These are phyloP conservation scores for Colletotrichum sidae DNA, from an alignment of 2,329 filamentous ascomycete species.

Conservation along the genomic window DNA sequence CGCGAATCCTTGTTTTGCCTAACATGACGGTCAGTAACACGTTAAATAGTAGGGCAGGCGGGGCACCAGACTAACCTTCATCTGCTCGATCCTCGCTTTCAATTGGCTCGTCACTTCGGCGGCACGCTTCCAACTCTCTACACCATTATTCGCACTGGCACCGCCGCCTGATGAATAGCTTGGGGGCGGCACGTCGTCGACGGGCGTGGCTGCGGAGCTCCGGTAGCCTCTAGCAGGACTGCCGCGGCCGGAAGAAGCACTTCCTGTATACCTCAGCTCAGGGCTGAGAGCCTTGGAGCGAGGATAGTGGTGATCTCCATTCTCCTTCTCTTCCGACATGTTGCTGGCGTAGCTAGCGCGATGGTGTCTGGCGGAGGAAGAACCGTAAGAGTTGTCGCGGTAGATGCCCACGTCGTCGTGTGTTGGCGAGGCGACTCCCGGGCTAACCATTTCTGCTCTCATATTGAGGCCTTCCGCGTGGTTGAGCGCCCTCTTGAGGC, in stretches of 20 bases:
- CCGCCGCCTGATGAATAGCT: slow-evolving; percentile 35
- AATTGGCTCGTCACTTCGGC: slow-evolving; percentile 98
- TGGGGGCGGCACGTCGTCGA: slow-evolving; percentile 31
- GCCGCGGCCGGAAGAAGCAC: slow-evolving; percentile 66
- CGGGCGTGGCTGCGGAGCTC: slow-evolving; percentile 43
- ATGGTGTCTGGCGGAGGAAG: slow-evolving; percentile 53
- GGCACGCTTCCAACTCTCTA: slow-evolving; percentile 96
- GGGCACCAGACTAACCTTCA: slow-evolving; percentile 75
- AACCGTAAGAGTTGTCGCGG: slow-evolving; percentile 57
- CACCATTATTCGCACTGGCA: slow-evolving; percentile 62
- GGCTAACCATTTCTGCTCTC: slow-evolving; percentile 42
- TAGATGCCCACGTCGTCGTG: slow-evolving; percentile 72
- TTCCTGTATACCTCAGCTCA: slow-evolving; percentile 64
- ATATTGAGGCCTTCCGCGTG: slow-evolving; percentile 65
- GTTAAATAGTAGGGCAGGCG: not conserved
- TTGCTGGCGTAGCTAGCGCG: slow-evolving; percentile 73
- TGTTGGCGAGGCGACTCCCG: slow-evolving; percentile 61
- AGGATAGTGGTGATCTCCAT: slow-evolving; percentile 64
- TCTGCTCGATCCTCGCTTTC: slow-evolving; percentile 97
- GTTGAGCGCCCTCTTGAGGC: slow-evolving; percentile 87
- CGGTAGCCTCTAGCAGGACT: slow-evolving; percentile 70
- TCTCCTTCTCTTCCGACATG: slow-evolving; percentile 83
- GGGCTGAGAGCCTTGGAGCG: slow-evolving; percentile 65
- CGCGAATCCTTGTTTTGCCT: slow-evolving; percentile 64
- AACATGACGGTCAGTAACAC: slow-evolving; percentile 10